These are phyloP conservation scores for Pseudozyma thailandica DNA, from an alignment of 1,284 basidiomycete species.

Conservation along the genomic window DNA sequence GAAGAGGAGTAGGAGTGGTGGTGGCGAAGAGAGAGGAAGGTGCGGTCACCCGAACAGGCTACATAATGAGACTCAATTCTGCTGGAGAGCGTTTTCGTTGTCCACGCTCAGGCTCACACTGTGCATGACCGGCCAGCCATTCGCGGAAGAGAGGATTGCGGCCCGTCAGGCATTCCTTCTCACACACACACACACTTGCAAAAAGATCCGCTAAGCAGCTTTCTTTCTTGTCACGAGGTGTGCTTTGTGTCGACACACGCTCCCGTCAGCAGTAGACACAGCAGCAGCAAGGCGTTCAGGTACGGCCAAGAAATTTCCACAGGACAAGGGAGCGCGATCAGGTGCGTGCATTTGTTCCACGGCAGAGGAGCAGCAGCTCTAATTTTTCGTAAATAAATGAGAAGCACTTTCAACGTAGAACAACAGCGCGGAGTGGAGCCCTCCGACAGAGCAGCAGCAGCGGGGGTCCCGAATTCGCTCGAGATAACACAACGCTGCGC, in stretches of 20 bases:
- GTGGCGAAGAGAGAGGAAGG: not conserved
- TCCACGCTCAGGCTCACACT: not conserved
- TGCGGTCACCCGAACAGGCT: not conserved
- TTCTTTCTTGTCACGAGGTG: not conserved
- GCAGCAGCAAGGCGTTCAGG: not conserved
- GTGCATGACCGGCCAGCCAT: not conserved
- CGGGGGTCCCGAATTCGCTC: constrained; percentile 13
- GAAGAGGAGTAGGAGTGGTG: constrained; percentile 2
- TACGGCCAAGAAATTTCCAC: not conserved
- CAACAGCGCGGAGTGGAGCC: not conserved
- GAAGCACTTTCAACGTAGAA: constrained; percentile 2
- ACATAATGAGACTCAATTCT: not conserved
- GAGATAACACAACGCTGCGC: constrained; percentile 6
- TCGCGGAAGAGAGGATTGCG: not conserved
- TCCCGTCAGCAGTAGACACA: not conserved
- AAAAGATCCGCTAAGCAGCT: not conserved
- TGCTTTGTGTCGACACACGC: not conserved
- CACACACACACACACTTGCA: not conserved
- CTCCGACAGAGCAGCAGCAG: not conserved
- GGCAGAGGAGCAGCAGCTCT: not conserved
- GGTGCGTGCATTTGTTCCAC: not conserved
- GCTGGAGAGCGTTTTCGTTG: not conserved
- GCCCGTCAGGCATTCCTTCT: not conserved
- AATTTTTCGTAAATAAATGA: not conserved
- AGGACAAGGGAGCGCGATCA: not conserved